Evolutionary conservation across 345 rosid species (phyloP), one percentile per base, ranked within the genome.

Genomic region (Firmiana major): DNA sequence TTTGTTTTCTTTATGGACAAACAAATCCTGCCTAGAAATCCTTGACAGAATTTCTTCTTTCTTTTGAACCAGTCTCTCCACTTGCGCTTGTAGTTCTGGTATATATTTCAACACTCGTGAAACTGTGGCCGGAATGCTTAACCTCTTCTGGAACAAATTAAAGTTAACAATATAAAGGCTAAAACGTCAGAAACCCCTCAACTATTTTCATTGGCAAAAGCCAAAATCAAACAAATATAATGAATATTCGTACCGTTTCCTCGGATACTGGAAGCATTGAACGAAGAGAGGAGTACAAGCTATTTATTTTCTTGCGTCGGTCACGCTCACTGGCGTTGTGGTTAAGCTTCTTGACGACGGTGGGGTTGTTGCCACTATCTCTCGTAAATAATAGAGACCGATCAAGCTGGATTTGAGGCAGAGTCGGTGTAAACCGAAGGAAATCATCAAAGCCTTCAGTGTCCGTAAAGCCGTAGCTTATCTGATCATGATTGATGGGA

Each of bases 281-380:
- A 22, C 93, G 93, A 71, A 93, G 96, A 7, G 90, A 80, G 19
- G 88, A 86, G 73, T 84, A 93, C 67, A 91, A 77, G 45, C 26
- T 28, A 69, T 90, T 93, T 59, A 93, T 83, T 79, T 86, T 91
- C 83, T 80, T 89, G 8, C 97, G 87, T 5, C 93, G 90, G 36
- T 84, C 82, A 0, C 93, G 87, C 64, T 93, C 97, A 3, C 86
- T 87, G 9, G 97, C 96, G 49, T 90, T 93, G 85, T 91, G 97
- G 68, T 85, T 84, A 22, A 93, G 86, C 88, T 90, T 91, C 90
- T 89, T 88, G 38, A 77, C 87, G 58, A 78, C 19, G 43, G 40
- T 71, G 58, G 57, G 59, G 34, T 75, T 72, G 38, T 46, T 53
- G 2, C 40, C 57, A 57, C 70, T 77, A 9, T 36, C 58, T 12